A percentile compares a stretch with the other conserved stretches of the same genome.
Conservation (phyloP, 495 filamentous ascomycete genomes). For the Cercophora newfieldiana region DNA sequence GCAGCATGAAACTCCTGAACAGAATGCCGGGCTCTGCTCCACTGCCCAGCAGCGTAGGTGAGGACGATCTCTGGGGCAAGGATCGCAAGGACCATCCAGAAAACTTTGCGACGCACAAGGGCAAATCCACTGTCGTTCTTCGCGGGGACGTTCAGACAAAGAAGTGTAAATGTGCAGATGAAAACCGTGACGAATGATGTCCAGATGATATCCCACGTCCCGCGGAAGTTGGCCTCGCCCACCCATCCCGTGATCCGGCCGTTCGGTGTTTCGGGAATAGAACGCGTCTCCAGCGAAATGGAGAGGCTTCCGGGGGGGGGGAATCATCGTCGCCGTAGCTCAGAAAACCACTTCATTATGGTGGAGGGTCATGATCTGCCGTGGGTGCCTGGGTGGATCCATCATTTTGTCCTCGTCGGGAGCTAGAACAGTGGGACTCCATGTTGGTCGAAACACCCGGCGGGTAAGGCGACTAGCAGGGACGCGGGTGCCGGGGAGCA, state of each 20-base stretch:
- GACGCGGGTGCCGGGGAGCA: too few relatives aligned
- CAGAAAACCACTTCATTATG: too few relatives aligned
- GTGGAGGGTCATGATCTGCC: too few relatives aligned
- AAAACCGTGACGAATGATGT: constrained; percentile 32
- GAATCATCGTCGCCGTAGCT: too few relatives aligned
- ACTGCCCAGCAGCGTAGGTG: constrained; percentile 17
- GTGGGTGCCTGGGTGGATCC: too few relatives aligned
- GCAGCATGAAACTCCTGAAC: constrained; percentile 19
- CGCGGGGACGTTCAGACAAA: constrained; percentile 38
- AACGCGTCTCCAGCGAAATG: too few relatives aligned
- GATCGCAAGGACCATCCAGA: constrained; percentile 33
- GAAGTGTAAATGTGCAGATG: constrained; percentile 30
- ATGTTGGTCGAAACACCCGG: too few relatives aligned
- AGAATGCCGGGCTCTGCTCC: constrained; percentile 8
- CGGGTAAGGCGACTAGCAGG: too few relatives aligned
- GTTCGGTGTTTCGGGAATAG: too few relatives aligned
- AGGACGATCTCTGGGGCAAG: constrained; percentile 36
- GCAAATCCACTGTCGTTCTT: constrained; percentile 15
- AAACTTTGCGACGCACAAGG: constrained; percentile 21
- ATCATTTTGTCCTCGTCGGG: too few relatives aligned
- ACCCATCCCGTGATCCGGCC: constrained; percentile 17
- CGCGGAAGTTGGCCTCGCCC: constrained; percentile 25
- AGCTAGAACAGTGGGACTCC: too few relatives aligned
- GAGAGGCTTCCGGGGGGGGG: too few relatives aligned
- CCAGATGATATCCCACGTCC: constrained; percentile 39